Evolutionary conservation across 306 rosid species (phyloP), one percentile per base, ranked within the genome.

Genomic region (Mimosa pudica): DNA sequence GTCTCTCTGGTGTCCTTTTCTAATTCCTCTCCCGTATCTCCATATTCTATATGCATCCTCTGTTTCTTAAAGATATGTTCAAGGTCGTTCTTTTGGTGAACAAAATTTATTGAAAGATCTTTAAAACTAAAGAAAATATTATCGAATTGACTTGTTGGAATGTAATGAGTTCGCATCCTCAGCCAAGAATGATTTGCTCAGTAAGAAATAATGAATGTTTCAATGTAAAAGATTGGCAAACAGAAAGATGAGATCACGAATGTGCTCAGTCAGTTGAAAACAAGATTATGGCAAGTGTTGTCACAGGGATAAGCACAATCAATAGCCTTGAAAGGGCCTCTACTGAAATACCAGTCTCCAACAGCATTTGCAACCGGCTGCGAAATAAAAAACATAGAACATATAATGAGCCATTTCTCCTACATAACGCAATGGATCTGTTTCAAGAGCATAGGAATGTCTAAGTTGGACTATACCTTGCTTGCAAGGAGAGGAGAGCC

Each of bases 241-340:
- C 76, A 70, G 74, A 55, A 52, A 71, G 48, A 72, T 36, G 75
- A 71, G 79, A 51, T 18, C 12, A 44, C 48, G 51, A 38, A 55
- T 18, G 47, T n/a, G 47, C 60, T 57, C 73, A 70, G 83, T 94
- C 92, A 92, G 77, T 89, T 87, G 86, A 92, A 92, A 55, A 89
- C 91, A 76, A 94, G 85, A 83, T 94, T 85, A 84, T 94, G 98
- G 89, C 97, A 94, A 80, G 85, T 90, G 33, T 62, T 90, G 88
- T 89, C 98, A 83, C 98, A 94, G n/a, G 98, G 97, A 77, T 92
- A 92, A 61, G 94, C 90, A 84, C 98, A 94, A 80, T 94, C 97
- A 76, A 89, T 84, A 35, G 90, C 90, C 88, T 94, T 90, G 38
- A 92, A 86, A 42, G 5, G 75, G 74, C 70, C 83, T 55, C 98